Base-by-base conservation (phyloP, 2,329 filamentous ascomycete genomes). In the Nemania sp. region DNA sequence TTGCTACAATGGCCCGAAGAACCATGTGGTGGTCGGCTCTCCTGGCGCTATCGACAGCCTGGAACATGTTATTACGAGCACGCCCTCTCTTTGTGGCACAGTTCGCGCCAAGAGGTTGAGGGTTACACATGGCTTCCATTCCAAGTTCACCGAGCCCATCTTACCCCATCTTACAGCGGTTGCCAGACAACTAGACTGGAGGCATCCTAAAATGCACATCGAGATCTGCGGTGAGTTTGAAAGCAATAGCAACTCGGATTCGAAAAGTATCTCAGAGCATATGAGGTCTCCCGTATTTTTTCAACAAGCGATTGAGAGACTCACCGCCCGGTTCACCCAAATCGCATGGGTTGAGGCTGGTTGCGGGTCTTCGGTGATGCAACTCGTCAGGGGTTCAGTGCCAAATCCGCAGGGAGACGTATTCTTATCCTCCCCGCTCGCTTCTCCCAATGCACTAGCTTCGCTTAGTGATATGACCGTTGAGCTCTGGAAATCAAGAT, bases 401-500 rank as follows among this genome's bases (percentile, higher is more conserved):
- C 24, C 34, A 9, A 23, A 49, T 14, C 28, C 52, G 2, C 33
- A 51, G n/a, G 40, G 52, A 12, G 39, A 44, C 20, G 22, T 24
- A 26, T 51, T 52, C 26, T 11, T 54, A 9, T 51, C 43, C 14
- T 39, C 48, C 3, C 51, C 51, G 17, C 39, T 52, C 46, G 31
- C 48, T 2, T 51, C 47, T 15, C 17, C 40, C 6, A 46, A 37
- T 19, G 41, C 47, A 4, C 40, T 26, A 22, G 17, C 11, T 6
- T 51, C 47, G 4, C 52, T 61, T 11, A 30, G 33, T 1, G 55
- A 55, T 6, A 36, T 40, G 3, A 64, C 60, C 2, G 17, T 43
- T 6, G 36, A 43, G 1, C 60, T 73, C 5, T 73, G 71, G 71
- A 64, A 57, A 20, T 22, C 48, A 3, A 66, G 69, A 5, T 22